Base-by-base conservation (phyloP, 1,284 basidiomycete species). In the Heimioporus punctisporus region DNA sequence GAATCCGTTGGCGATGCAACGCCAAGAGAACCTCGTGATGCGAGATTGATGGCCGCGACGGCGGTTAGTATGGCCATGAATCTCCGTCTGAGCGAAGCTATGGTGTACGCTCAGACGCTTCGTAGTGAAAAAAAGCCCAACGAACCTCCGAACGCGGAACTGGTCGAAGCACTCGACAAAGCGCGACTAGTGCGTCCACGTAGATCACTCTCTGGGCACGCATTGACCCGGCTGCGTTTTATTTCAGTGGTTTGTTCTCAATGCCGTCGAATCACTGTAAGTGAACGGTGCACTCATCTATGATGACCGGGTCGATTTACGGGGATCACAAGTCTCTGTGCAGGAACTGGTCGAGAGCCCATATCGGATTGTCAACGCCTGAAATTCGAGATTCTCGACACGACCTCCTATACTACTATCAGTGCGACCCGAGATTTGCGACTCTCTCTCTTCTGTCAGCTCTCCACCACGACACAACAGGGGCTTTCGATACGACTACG, bases 41-140 rank as follows among this genome's bases (percentile, higher is more conserved):
- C 70, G 42, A 72, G 76, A 47, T 56, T 79, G 40, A 64, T 81
- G 44, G 71, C 71, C 15, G 71, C 72, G 7, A 70, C 77, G 0
- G 76, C 79, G 10, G 70, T 81, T 25, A 76, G 73, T 50, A 78
- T 79, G 74, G 78, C 76, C 14, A 74, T 76, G 69, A 78, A 76
- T 55, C 62, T 78, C 46, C 70, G 70, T 23, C 61, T 76, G 14
- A 68, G 72, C 47, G 65, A 74, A 55, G 70, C 74, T 1, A 71
- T 74, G 54, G 51, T 59, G 14, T 70, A 69, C 54, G 71, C 60
- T 21, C 55, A 51, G 30, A 64, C 59, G 2, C 65, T 77, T 47
- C 62, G 65, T 26, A 60, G 54, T 37, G 60, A 65, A 41, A 64
- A 64, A 46, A 72, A 71, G 52, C 51, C 64, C 10, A 61, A 60